Conservation (phyloP, 169 alveolate genomes). For the Plasmodium yoelii region DNA sequence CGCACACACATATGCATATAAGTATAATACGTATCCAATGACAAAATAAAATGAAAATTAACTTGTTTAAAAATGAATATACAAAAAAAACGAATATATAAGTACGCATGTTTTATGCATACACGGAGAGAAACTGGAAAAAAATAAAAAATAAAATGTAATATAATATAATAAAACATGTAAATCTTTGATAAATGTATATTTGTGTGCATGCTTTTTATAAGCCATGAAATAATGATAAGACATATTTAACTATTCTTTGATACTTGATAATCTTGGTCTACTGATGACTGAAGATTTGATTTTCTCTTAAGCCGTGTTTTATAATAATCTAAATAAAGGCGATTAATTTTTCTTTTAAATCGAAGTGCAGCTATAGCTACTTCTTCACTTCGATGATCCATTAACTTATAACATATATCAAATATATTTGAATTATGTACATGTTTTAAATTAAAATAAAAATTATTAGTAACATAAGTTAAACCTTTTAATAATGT, state of each 20-base stretch:
- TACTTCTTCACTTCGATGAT: constrained; percentile 64
- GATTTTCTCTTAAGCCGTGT: constrained; percentile 17
- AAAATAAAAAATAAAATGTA: no score
- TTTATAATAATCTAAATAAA: constrained; percentile 51
- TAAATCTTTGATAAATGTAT: neutral
- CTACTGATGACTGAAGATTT: neutral
- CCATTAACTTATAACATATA: constrained; percentile 67
- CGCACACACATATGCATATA: neutral
- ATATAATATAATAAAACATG: no score
- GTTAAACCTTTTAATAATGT: constrained; percentile 45
- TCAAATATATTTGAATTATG: constrained; percentile 55
- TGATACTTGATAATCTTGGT: no score
- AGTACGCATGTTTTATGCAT: neutral
- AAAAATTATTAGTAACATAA: constrained; percentile 56
- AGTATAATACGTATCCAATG: neutral
- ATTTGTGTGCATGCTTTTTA: neutral
- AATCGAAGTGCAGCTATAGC: constrained; percentile 72
- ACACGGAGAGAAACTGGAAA: neutral
- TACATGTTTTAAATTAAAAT: constrained; percentile 40
- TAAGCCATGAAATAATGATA: no score
- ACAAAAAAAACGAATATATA: neutral
- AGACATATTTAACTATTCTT: no score
- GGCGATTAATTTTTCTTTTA: constrained; percentile 61
- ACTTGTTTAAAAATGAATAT: neutral
- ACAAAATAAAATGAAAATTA: neutral